Evolutionary conservation across 768 basidiomycete genomes (phyloP), one percentile per base, ranked within the genome.

Genomic region (Agaricus sinodeliciosus): DNA sequence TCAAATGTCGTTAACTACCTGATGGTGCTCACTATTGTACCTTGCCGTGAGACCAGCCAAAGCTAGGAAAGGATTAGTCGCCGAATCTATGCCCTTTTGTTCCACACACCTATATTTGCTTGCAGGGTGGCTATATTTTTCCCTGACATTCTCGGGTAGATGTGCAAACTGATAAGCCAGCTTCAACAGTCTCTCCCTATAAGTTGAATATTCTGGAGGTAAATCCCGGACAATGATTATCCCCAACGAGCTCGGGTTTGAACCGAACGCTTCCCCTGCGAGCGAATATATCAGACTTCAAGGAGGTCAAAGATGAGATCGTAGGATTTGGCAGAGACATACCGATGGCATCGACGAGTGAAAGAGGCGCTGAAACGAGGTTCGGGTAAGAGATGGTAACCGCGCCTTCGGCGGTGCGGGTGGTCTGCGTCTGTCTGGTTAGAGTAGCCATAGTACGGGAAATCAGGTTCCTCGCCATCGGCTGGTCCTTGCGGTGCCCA

Each of bases 11-110:
- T 12, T 8, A 5, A 35, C 7, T 26, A 43, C 15, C 12, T 7
- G 22, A n/a, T n/a, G 22, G 12, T 19, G 4, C 8, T 28, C 34
- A 48, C 6, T n/a, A n/a, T n/a, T 1, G 6, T 59, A 84, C 88
- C 77, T 97, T 96, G 50, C 95, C 95, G 68, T 95, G 90, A 41
- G 87, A 90, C 95, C 95, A 98, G n/a, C 95, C 95, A 67, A 94
- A 97, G 64, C 86, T 89, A 28, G 26, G 45, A 16, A 31, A 31
- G 31, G 42, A 37, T 55, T n/a, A 47, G 26, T 42, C 37, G 18
- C 11, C 37, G n/a, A 16, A 46, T 36, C 26, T 48, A 45, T 41
- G 28, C 15, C 35, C 31, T 25, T 40, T 19, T 37, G n/a, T 47
- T 19, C 9, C 9, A 64, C 77, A 47, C 56, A 87, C 87, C 88